These are phyloP conservation scores for Ustilago xerochloae DNA, from an alignment of 1,284 basidiomycete species.

Conservation along the genomic window DNA sequence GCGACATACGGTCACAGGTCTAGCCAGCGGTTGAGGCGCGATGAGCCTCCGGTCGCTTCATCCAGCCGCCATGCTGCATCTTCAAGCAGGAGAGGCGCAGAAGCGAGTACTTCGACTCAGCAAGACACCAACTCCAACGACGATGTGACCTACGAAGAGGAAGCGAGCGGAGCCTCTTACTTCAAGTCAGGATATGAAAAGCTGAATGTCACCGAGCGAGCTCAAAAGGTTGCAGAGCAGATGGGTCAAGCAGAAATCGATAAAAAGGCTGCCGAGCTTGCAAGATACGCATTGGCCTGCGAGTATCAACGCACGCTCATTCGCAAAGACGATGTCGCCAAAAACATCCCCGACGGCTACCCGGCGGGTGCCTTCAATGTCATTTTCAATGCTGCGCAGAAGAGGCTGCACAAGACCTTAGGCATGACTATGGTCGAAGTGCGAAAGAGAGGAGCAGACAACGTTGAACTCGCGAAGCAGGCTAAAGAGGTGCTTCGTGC, in stretches of 20 bases:
- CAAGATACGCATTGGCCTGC: slow-evolving; percentile 50
- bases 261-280: slow-evolving; percentile 52
- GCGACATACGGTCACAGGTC: slow-evolving; percentile 18
- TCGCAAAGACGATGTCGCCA: slow-evolving; percentile 44
- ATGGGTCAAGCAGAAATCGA: slow-evolving; percentile 39
- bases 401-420: slow-evolving; percentile 48
- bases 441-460: slow-evolving; percentile 50
- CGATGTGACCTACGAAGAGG: neutral
- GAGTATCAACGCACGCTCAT: slow-evolving; percentile 46
- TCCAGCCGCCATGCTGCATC: slow-evolving; percentile 15
- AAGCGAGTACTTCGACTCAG: neutral
- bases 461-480: slow-evolving; percentile 41
- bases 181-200: neutral
- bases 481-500: slow-evolving; percentile 27
- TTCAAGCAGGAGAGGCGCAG: slow-evolving; percentile 4
- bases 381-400: slow-evolving; percentile 57
- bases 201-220: slow-evolving; percentile 26
- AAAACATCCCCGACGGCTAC: slow-evolving; percentile 33
- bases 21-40: slow-evolving; percentile 17
- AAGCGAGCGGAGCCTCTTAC: neutral
- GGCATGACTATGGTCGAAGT: slow-evolving; percentile 56
- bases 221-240: slow-evolving; percentile 24
- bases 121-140: neutral
- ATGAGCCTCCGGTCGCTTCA: slow-evolving; percentile 13
- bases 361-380: slow-evolving; percentile 35